Evolutionary conservation across 2,329 filamentous ascomycete species (phyloP), one percentile per base, ranked within the genome.

Genomic region (Aspergillus bombycis): DNA sequence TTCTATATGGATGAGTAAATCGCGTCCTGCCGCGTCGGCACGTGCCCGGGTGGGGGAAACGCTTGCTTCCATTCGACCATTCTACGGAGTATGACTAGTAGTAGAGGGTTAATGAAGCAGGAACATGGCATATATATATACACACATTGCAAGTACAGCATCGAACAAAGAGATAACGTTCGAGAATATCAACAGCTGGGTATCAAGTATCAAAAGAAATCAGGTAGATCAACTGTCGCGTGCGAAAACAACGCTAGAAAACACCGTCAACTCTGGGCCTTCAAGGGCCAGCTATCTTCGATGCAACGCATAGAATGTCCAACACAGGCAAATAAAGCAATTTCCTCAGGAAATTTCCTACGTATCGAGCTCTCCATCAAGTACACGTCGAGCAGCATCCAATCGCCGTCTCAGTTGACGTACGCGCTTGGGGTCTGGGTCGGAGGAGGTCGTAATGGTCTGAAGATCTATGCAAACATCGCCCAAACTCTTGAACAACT

Each of bases 361-460:
- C 30, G 67, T 62, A 58, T 71, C 70, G 43, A 89, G 84, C 63
- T 88, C 80, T 6, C 91, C 92, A 68, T 94, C 91, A 34, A 96
- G 81, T 4, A 92, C 85, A 58, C 86, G 84, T 64, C 89, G 87
- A 6, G 93, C 93, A 58, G 88, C 86, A 68, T 96, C 92, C 57
- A 97, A 84, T 68, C 91, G 84, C 66, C 90, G 82, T 64, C 92
- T 83, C 76, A 91, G 88, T 63, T 89, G 82, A 60, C 68, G 91
- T 86, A 65, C 86, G 78, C 69, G 83, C 83, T 62, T 84, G 78
- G 67, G 79, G 79, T 67, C 86, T 81, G 58, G 82, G 77, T 77
- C 90, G 82, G 62, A 85, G 81, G 65, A 90, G 70, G 34, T 73
- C 5, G 77, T 79, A 38, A 75, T 78, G 30, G 73, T 71, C 71